These are phyloP conservation scores for Cucurbita ficifolia DNA, from an alignment of 306 rosid species.

Conservation along the genomic window DNA sequence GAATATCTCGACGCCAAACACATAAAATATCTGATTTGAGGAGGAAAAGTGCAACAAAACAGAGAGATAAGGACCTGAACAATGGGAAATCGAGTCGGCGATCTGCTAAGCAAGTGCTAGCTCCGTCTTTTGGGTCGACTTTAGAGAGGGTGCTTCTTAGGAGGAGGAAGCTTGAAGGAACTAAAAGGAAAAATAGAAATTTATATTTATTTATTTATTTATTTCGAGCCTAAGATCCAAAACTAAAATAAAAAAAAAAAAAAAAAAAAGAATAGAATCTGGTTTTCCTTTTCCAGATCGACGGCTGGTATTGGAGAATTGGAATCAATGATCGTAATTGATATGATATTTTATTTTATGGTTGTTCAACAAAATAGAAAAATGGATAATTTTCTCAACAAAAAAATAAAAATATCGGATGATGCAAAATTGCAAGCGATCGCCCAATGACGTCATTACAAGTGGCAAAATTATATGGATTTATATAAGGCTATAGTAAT, in stretches of 20 bases:
- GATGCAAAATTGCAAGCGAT: neutral
- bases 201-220: neutral
- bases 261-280: neutral
- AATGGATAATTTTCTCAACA: neutral
- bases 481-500: no score
- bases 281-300: neutral
- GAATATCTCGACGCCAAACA: neutral
- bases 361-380: neutral
- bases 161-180: neutral
- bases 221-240: neutral
- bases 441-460: neutral
- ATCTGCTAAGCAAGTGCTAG: neutral
- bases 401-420: neutral
- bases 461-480: neutral
- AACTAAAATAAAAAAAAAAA: neutral
- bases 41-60: neutral
- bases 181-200: neutral
- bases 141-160: neutral
- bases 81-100: conserved; percentile 3
- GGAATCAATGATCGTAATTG: neutral
- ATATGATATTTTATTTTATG: neutral
- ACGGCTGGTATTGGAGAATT: neutral
- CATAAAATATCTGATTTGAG: neutral
- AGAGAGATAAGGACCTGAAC: neutral
- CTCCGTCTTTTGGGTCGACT: neutral